phyloP scores from a whole-genome alignment of 805 yeast genomes.

The Candida xiaguanensis region DNA sequence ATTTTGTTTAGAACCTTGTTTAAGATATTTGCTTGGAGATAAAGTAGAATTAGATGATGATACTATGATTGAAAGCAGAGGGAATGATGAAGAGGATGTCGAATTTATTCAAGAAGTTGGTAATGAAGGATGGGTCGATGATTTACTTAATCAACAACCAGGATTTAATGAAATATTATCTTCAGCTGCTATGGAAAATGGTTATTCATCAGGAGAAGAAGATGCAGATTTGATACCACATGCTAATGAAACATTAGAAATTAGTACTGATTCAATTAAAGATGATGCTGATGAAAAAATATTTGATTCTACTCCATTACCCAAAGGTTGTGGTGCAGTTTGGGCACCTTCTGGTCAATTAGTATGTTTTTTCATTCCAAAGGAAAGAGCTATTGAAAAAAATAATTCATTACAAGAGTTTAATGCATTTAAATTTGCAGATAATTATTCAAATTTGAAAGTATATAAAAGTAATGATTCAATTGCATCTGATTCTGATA shows the following conservation, averaged over 20 bases:
- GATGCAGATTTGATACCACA: slow-evolving; percentile 41
- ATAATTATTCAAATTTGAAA: slow-evolving; percentile 22
- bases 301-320: slow-evolving; percentile 78
- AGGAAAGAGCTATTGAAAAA: slow-evolving; percentile 17
- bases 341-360: slow-evolving; percentile 80
- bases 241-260: slow-evolving; percentile 28
- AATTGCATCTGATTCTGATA: slow-evolving; percentile 15
- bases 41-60: slow-evolving; percentile 45
- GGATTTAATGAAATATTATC: slow-evolving; percentile 12
- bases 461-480: slow-evolving; percentile 23
- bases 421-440: slow-evolving; percentile 41
- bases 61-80: slow-evolving; percentile 19
- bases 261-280: slow-evolving; percentile 18
- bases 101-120: slow-evolving; percentile 32
- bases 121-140: slow-evolving; percentile 42
- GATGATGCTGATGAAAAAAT: slow-evolving; percentile 5
- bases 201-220: slow-evolving; percentile 23
- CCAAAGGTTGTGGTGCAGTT: slow-evolving; percentile 88
- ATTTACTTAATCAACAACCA: slow-evolving; percentile 35
- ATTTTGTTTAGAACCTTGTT: slow-evolving; percentile 77
- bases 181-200: slow-evolving; percentile 5
- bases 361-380: slow-evolving; percentile 76
- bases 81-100: slow-evolving; percentile 19
- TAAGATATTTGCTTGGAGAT: slow-evolving; percentile 80
- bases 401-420: slow-evolving; percentile 44